Conservation (phyloP, 495 filamentous ascomycete genomes). For the Penicillium manginii region DNA sequence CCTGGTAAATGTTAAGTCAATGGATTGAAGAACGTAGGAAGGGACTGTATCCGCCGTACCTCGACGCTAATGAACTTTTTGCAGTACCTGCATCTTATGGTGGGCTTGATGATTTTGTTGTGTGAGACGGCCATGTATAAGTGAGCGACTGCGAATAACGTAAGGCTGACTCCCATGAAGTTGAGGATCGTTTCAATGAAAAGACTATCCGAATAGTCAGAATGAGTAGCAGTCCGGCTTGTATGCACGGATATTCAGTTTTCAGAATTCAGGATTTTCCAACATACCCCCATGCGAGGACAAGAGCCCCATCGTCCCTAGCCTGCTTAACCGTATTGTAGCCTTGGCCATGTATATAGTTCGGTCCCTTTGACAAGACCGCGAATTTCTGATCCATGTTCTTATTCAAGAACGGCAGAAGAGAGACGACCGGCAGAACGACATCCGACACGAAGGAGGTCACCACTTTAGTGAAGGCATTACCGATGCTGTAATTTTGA, state of each 20-base stretch:
- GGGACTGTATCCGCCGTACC: constrained; percentile 46
- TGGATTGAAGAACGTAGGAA: neutral
- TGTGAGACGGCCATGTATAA: constrained; percentile 64
- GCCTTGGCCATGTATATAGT: constrained; percentile 45
- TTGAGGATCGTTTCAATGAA: constrained; percentile 70
- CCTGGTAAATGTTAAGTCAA: constrained; percentile 39
- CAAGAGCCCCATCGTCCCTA: constrained; percentile 69
- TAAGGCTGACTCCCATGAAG: constrained; percentile 67
- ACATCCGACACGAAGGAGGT: constrained; percentile 75
- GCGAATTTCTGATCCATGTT: constrained; percentile 81
- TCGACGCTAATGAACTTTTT: constrained; percentile 66
- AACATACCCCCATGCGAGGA: constrained; percentile 70
- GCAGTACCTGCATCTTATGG: constrained; percentile 73
- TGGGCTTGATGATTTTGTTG: constrained; percentile 72
- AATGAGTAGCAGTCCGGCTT: neutral
- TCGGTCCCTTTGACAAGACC: constrained; percentile 59
- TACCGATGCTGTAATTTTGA: constrained; percentile 59
- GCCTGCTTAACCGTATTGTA: constrained; percentile 75
- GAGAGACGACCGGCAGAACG: constrained; percentile 67
- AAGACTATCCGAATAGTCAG: constrained; percentile 35
- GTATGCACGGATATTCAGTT: neutral
- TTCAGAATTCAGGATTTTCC: neutral
- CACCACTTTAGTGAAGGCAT: constrained; percentile 73
- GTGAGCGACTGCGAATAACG: constrained; percentile 66
- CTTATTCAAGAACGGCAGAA: constrained; percentile 68